These are phyloP conservation scores for Candida anglica DNA, from an alignment of 805 yeast species.

Conservation along the genomic window DNA sequence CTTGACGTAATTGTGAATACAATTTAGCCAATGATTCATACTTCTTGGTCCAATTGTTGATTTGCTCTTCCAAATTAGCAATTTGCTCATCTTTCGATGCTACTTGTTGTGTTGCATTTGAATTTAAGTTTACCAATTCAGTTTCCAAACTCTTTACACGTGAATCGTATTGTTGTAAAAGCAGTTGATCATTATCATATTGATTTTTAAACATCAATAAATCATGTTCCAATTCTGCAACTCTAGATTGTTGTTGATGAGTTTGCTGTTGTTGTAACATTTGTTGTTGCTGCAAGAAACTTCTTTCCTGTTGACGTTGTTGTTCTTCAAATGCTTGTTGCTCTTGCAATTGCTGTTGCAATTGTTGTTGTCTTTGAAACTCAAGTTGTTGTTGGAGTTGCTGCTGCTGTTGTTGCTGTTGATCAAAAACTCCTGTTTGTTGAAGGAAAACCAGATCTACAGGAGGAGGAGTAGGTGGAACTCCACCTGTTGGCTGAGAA, in stretches of 20 bases:
- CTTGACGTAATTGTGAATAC: conserved; percentile 88
- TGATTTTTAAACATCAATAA: conserved; percentile 70
- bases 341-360: conserved; percentile 63
- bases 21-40: conserved; percentile 86
- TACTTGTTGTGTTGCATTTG: conserved; percentile 67
- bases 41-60: conserved; percentile 74
- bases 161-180: conserved; percentile 83
- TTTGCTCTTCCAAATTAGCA: conserved; percentile 65
- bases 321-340: conserved; percentile 74
- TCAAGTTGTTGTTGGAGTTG: conserved; percentile 66
- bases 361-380: conserved; percentile 61
- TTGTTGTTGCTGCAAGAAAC: conserved; percentile 68
- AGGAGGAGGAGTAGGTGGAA: conserved; percentile 36
- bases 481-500: conserved; percentile 37
- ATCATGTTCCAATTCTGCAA: conserved; percentile 79
- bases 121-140: conserved; percentile 59
- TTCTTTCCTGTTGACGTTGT: conserved; percentile 63
- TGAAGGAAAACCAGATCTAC: conserved; percentile 39
- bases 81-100: conserved; percentile 74
- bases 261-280: conserved; percentile 63
- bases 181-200: conserved; percentile 78
- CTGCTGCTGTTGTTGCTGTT: conserved; percentile 34
- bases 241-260: conserved; percentile 72
- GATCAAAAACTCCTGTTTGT: conserved; percentile 49
- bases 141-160: conserved; percentile 77